Evolutionary conservation across 192 early-diverging fungal genomes (phyloP).

Genomic region (Coemansia sp.): DNA sequence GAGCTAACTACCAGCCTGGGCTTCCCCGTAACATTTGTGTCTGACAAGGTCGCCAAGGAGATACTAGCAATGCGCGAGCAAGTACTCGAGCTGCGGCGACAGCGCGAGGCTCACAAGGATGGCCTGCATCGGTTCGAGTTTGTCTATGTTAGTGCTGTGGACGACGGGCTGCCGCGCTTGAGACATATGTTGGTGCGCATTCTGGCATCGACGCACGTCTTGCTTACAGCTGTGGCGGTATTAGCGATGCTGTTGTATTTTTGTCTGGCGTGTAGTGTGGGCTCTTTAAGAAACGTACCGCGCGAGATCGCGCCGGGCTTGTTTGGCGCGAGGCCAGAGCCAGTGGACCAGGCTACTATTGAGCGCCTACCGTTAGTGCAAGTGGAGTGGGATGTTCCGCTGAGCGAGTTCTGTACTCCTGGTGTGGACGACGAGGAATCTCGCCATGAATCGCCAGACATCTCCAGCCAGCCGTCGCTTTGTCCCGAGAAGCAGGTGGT

Average conservation of each 20-base stretch:
- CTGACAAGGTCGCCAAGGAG: constrained; percentile 23
- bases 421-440: constrained; percentile 29
- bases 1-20: constrained; percentile 28
- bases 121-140: constrained; percentile 18
- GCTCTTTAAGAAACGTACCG: constrained; percentile 42
- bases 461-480: not conserved
- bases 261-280: constrained; percentile 41
- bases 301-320: constrained; percentile 38
- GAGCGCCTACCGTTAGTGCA: constrained; percentile 39
- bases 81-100: constrained; percentile 6
- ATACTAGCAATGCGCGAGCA: constrained; percentile 35
- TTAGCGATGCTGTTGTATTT: constrained; percentile 35
- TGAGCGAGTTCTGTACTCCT: not conserved
- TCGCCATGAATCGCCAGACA: constrained; percentile 31
- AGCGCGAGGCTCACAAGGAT: not conserved
- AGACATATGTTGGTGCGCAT: constrained; percentile 23
- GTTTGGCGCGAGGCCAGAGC: constrained; percentile 34
- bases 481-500: constrained; percentile 16
- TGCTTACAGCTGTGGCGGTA: constrained; percentile 28
- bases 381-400: constrained; percentile 32
- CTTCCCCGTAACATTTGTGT: constrained; percentile 45
- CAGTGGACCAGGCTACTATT: constrained; percentile 28
- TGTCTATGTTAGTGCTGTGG: constrained; percentile 32
- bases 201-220: constrained; percentile 35
- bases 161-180: constrained; percentile 8